Base-by-base conservation (phyloP, 1,139 yeast species). In the Tardiomyces digboiensis region DNA sequence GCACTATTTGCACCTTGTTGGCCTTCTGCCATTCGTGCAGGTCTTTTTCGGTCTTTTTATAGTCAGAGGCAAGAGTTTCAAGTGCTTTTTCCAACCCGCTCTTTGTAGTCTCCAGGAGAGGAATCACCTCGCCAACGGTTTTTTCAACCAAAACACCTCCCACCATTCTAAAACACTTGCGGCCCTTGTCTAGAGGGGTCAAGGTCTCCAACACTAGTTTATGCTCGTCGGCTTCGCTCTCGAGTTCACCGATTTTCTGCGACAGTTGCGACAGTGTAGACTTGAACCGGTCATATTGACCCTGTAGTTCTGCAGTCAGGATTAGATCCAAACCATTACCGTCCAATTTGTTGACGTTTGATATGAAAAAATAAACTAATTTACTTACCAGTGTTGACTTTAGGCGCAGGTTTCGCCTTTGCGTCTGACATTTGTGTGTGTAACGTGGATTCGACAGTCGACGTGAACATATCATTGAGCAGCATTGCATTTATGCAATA, bases 111-210 rank as follows among this genome's bases (percentile, higher is more conserved):
- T 75, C 71, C 45, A 93, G 68, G 12, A 84, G 73, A 40, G 83
- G 83, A 16, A 75, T 66, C 7, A 89, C 94, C 41, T 86, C 88
- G 29, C 74, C 80, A 2, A 88, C 91, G 6, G 79, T 74, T 53
- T 85, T 82, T 58, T 89, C 94, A 21, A 89, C 85, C 41, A 93
- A 71, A 1, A 91, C 95, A 3, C 95, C 95, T 14, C 97, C 97
- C 38, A 91, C 76, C 96, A 91, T 87, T 59, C 95, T 79, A 67
- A 80, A 89, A 58, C 97, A 88, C 57, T 81, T 82, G 48, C 98
- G 75, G 39, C 72, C 77, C 2, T 54, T 52, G 18, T 75, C 74
- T 42, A 75, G 79, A 39, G 62, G 73, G 49, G 56, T 62, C 58
- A 82, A 62, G 1, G 91, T 79, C 13, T 73, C 72, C 41, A 78